These are phyloP conservation scores for Plectosphaerella plurivora DNA, from an alignment of 2,329 filamentous ascomycete genomes.

Conservation along the genomic window DNA sequence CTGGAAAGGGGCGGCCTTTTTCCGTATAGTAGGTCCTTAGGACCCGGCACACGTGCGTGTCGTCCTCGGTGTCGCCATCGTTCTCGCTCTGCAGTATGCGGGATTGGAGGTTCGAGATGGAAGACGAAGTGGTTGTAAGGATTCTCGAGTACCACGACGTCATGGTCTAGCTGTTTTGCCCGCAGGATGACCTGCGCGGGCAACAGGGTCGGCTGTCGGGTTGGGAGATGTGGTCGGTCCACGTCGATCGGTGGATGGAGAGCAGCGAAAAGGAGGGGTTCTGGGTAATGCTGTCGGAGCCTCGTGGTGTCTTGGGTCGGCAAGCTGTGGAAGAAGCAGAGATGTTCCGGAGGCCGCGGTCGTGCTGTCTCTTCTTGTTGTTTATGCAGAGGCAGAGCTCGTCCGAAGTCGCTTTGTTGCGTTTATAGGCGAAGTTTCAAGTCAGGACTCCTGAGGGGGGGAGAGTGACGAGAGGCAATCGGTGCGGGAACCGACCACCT, in stretches of 20 bases:
- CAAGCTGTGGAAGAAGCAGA: too few species aligned
- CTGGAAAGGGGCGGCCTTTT: constrained; percentile 74
- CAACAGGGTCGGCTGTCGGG: not conserved
- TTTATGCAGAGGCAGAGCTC: too few species aligned
- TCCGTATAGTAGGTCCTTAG: constrained; percentile 90
- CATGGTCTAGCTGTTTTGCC: constrained; percentile 42
- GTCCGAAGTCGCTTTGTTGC: too few species aligned
- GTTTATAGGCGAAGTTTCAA: too few species aligned
- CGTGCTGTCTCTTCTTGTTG: too few species aligned
- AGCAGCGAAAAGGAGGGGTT: not conserved
- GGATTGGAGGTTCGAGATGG: constrained; percentile 62
- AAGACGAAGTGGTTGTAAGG: constrained; percentile 59
- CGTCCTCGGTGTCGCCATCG: constrained; percentile 76
- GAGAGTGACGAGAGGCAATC: too few species aligned
- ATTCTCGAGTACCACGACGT: constrained; percentile 78
- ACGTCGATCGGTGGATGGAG: not conserved
- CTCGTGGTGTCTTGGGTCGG: not conserved
- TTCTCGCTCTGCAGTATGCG: constrained; percentile 64
- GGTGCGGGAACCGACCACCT: too few species aligned
- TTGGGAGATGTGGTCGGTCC: not conserved
- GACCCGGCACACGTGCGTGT: constrained; percentile 91
- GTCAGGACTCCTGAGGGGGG: too few species aligned
- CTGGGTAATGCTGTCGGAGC: not conserved
- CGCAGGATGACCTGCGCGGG: constrained; percentile 11
- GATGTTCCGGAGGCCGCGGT: too few species aligned